Evolutionary conservation across 2,329 filamentous ascomycete genomes (phyloP).

Genomic region (Nannizziopsis arthrosporioides): DNA sequence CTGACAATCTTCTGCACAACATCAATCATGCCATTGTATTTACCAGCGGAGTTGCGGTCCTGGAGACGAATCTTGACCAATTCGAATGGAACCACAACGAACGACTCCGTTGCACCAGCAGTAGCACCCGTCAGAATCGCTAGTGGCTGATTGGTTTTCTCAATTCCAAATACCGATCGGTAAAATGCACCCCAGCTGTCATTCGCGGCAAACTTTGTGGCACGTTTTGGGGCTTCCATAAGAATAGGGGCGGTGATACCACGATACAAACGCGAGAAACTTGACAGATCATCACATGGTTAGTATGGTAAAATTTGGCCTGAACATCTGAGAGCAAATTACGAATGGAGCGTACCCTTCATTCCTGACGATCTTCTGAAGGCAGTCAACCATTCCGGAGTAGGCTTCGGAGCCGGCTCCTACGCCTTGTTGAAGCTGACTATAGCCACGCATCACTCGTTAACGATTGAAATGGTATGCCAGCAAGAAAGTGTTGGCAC

Average conservation of each 20-base stretch:
- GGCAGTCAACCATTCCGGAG: constrained; percentile 96
- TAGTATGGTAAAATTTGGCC: neutral
- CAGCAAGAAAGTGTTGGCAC: constrained; percentile 24
- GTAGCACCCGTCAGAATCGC: constrained; percentile 89
- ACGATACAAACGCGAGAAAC: constrained; percentile 81
- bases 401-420: constrained; percentile 66
- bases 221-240: constrained; percentile 94
- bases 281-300: constrained; percentile 27
- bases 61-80: constrained; percentile 97
- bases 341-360: constrained; percentile 58
- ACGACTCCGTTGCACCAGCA: constrained; percentile 87
- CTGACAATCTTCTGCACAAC: constrained; percentile 58
- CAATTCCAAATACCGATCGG: constrained; percentile 68
- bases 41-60: constrained; percentile 83
- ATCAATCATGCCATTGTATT: constrained; percentile 44
- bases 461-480: constrained; percentile 1
- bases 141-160: constrained; percentile 82
- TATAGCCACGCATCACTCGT: constrained; percentile 28
- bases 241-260: constrained; percentile 92
- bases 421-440: constrained; percentile 72
- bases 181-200: constrained; percentile 97
- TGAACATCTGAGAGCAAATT: neutral
- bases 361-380: constrained; percentile 89
- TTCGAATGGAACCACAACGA: constrained; percentile 97
- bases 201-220: constrained; percentile 98